phyloP scores from a whole-genome alignment of 2,329 filamentous ascomycete species.

The Fusarium chaquense region DNA sequence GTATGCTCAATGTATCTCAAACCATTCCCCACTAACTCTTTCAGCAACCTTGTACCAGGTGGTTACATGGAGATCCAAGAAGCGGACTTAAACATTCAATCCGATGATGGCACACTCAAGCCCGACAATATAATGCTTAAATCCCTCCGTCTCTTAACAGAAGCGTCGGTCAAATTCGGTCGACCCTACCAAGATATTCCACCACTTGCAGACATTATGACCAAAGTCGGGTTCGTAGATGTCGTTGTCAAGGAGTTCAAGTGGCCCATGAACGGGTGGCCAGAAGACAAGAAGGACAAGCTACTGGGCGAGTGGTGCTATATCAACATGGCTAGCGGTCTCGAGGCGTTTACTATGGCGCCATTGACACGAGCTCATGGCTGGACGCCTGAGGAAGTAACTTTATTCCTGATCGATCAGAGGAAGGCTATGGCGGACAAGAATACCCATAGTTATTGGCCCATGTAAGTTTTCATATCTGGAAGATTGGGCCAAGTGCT shows the following conservation, averaged over 20 bases:
- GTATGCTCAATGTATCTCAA: background rate
- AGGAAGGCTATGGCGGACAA: slow-evolving; percentile 26
- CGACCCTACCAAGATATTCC: slow-evolving; percentile 31
- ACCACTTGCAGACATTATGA: slow-evolving; percentile 27
- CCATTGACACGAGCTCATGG: slow-evolving; percentile 31
- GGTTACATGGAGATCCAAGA: slow-evolving; percentile 41
- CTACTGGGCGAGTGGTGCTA: slow-evolving; percentile 33
- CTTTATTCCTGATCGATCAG: slow-evolving; percentile 25
- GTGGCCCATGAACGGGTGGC: slow-evolving; percentile 41
- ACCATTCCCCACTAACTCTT: background rate
- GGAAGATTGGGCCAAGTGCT: background rate
- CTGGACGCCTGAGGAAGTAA: slow-evolving; percentile 24
- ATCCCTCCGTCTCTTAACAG: slow-evolving; percentile 37
- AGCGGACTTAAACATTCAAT: slow-evolving; percentile 22
- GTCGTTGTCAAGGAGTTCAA: slow-evolving; percentile 29
- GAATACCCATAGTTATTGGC: slow-evolving; percentile 28
- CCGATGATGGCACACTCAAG: slow-evolving; percentile 38
- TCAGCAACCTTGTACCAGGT: slow-evolving; percentile 33
- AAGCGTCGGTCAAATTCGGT: slow-evolving; percentile 44
- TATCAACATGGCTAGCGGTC: slow-evolving; percentile 23
- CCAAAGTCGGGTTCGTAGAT: slow-evolving; percentile 38
- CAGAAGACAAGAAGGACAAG: slow-evolving; percentile 32
- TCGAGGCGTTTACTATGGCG: slow-evolving; percentile 41
- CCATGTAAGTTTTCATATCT: slow-evolving; percentile 11
- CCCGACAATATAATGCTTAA: slow-evolving; percentile 32